Conservation (phyloP, 768 basidiomycete genomes). For the Agaricus blazei region DNA sequence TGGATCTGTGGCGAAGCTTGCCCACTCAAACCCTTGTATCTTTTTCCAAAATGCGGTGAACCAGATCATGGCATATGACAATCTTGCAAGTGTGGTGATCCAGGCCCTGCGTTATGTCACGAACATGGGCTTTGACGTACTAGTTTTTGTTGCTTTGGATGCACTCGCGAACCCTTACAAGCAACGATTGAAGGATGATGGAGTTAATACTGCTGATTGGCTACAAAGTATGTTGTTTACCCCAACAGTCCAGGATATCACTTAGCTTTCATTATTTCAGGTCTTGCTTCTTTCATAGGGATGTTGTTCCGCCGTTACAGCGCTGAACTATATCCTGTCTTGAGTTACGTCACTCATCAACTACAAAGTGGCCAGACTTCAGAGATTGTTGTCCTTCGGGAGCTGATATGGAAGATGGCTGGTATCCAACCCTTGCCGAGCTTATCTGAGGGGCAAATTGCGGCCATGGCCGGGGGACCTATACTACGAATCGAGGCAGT, state of each 20-base stretch:
- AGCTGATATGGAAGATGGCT: conserved; percentile 93
- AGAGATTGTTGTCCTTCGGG: conserved; percentile 88
- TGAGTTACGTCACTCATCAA: conserved; percentile 91
- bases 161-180: conserved; percentile 81
- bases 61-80: conserved; percentile 96
- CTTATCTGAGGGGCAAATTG: conserved; percentile 82
- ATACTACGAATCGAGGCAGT: conserved; percentile 83
- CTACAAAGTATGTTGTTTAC: conserved; percentile 68
- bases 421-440: conserved; percentile 89
- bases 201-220: conserved; percentile 89
- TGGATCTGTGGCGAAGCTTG: conserved; percentile 86
- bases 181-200: conserved; percentile 84
- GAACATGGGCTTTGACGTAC: conserved; percentile 90
- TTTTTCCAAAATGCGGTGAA: conserved; percentile 86
- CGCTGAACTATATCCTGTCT: conserved; percentile 75
- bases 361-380: conserved; percentile 77
- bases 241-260: not conserved
- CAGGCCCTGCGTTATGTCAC: conserved; percentile 87
- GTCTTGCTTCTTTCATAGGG: conserved; percentile 89
- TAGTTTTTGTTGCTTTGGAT: conserved; percentile 84
- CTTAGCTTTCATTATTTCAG: conserved; percentile 33
- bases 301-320: conserved; percentile 86
- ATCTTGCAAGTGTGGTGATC: conserved; percentile 84
- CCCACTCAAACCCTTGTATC: conserved; percentile 90
- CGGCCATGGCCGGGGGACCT: conserved; percentile 89